Evolutionary conservation across 805 yeast genomes (phyloP), one percentile per base, ranked within the genome.

Genomic region (Blastobotrys parvus): DNA sequence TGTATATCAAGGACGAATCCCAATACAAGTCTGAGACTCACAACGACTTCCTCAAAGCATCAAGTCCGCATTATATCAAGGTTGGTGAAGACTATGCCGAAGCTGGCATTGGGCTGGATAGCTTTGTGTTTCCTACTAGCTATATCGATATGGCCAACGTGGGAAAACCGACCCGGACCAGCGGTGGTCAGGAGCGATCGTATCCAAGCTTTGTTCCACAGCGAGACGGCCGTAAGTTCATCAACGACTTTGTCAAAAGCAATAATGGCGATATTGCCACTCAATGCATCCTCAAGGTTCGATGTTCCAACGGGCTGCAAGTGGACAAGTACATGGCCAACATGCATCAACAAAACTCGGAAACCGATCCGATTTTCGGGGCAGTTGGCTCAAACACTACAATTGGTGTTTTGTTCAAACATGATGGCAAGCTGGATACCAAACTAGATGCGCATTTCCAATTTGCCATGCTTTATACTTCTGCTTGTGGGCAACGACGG

Each of bases 271-370:
- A 60, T 22, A 70, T 82, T 13, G 97, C 94, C 3, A 82, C 82
- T 54, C 92, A 85, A 59, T 89, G 84, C 3, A 82, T 82, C 51
- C 63, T 90, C 50, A 88, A 88, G 56, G 74, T 88, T 20, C 82
- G 98, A 50, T 82, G 89, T 53, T 87, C 97, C 1, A 78, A 74
- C 50, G 97, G 97, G 0, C 66, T 92, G 41, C 94, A 85, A 56
- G 86, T 90, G 6, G 64, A 75, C 13, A 77, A 77, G 44, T 85
- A 88, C 58, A 82, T 81, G 53, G 90, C 90, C 0, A 72, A 70
- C 35, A 69, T 78, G 42, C 57, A 63, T 7, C 64, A 67, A 13
- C 43, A 50, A 15, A 50, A 58, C 1, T 62, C 64, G 23, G 62
- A 64, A 11, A 64, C 68, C 13, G 94, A 82, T 55, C 90, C 92